These are phyloP conservation scores for Microcyclosporella mali DNA, from an alignment of 2,329 filamentous ascomycete species.

Conservation along the genomic window DNA sequence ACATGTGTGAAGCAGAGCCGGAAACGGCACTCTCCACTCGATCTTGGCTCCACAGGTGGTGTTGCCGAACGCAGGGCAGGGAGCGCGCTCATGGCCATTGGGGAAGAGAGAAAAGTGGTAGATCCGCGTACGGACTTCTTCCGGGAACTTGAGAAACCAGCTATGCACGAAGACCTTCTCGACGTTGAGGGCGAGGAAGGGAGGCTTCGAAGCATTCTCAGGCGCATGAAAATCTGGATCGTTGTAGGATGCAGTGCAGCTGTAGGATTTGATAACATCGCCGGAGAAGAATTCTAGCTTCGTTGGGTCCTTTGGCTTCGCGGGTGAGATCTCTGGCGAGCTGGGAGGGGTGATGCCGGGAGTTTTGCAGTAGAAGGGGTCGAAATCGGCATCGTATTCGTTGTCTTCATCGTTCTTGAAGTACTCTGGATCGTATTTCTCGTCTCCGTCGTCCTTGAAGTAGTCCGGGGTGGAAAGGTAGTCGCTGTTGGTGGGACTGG, in stretches of 20 bases:
- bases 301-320: background rate
- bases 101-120: slow-evolving; percentile 4
- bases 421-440: background rate
- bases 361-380: too few relatives aligned
- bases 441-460: background rate
- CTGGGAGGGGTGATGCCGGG: too few relatives aligned
- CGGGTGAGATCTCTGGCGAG: background rate
- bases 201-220: background rate
- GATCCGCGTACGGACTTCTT: slow-evolving; percentile 4
- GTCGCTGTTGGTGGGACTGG: background rate
- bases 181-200: background rate
- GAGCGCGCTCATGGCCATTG: slow-evolving; percentile 2
- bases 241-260: too few relatives aligned
- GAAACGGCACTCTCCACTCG: background rate
- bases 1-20: background rate
- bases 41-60: background rate
- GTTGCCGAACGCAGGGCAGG: background rate
- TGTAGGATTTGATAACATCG: background rate
- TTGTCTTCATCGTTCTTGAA: background rate
- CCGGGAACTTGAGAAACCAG: background rate
- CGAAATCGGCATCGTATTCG: too few relatives aligned
- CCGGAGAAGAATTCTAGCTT: too few relatives aligned
- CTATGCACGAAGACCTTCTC: background rate
- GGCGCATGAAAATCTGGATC: background rate
- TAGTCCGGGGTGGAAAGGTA: background rate